These are phyloP conservation scores for Lactarius sp. DNA, from an alignment of 768 basidiomycete species.

Conservation along the genomic window DNA sequence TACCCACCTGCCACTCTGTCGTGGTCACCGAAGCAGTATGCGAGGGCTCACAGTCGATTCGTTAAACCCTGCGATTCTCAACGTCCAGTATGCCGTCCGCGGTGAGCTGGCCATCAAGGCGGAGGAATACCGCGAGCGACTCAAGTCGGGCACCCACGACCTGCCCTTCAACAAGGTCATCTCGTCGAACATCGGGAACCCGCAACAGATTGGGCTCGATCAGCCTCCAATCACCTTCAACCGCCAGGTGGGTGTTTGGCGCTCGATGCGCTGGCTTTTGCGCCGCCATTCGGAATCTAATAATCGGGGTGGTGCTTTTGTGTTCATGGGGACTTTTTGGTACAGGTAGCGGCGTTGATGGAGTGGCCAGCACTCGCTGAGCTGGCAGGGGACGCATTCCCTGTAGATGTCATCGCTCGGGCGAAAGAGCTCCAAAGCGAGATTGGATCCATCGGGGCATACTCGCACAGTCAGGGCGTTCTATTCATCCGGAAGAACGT, in stretches of 20 bases:
- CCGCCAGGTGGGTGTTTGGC: conserved; percentile 63
- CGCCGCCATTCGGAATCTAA: conserved; percentile 8
- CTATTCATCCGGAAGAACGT: conserved; percentile 83
- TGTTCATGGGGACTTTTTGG: too few relatives aligned
- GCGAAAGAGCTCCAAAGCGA: conserved; percentile 76
- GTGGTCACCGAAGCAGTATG: conserved; percentile 24
- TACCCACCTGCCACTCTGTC: neutral
- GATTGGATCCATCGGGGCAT: conserved; percentile 92
- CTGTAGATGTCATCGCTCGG: conserved; percentile 76
- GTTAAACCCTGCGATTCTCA: conserved; percentile 79
- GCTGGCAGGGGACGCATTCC: conserved; percentile 74
- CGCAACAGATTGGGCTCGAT: conserved; percentile 92
- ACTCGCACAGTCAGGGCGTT: conserved; percentile 93
- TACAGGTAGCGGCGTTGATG: conserved; percentile 80
- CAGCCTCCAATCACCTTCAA: conserved; percentile 90
- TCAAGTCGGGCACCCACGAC: conserved; percentile 49
- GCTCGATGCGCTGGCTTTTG: neutral
- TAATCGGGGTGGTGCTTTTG: neutral
- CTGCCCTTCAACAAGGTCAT: conserved; percentile 89
- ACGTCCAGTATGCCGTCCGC: conserved; percentile 95
- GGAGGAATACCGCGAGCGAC: conserved; percentile 68
- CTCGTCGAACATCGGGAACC: conserved; percentile 96
- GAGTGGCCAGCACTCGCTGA: conserved; percentile 87
- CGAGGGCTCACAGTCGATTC: conserved; percentile 54
- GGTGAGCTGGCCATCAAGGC: conserved; percentile 96